Conservation (phyloP, 2,329 filamentous ascomycete genomes). For the Diaporthe sp. region DNA sequence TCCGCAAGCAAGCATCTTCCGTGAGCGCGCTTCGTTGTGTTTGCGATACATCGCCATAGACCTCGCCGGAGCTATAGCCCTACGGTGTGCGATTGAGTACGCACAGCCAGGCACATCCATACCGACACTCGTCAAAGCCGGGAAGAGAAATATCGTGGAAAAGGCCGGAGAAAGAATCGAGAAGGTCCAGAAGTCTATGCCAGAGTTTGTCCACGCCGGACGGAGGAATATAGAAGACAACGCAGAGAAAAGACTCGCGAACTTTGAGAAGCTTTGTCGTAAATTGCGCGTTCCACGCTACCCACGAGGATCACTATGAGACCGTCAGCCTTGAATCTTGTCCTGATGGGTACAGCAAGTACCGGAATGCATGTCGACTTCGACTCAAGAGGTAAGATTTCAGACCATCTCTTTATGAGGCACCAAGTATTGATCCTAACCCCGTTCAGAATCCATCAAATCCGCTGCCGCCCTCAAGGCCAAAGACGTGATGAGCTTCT, state of each 20-base stretch:
- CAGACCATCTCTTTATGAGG: not conserved
- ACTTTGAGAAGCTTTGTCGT: not conserved
- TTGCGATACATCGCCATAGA: not conserved
- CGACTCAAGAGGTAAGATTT: not conserved
- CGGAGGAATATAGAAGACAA: not conserved
- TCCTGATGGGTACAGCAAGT: not conserved
- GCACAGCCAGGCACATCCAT: not conserved
- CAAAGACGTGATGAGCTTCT: slow-evolving; percentile 65
- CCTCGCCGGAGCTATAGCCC: not conserved
- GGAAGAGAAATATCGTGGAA: not conserved
- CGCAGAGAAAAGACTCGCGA: not conserved
- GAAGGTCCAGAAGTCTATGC: not conserved
- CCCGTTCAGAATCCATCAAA: slow-evolving; percentile 59
- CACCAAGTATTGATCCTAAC: not conserved
- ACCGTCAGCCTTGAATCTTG: not conserved
- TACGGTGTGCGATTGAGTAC: not conserved
- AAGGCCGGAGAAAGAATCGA: not conserved
- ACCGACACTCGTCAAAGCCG: not conserved
- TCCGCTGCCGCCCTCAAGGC: slow-evolving; percentile 61
- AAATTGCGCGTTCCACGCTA: not conserved
- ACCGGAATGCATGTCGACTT: not conserved
- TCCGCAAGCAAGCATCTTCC: not conserved
- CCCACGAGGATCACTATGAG: not conserved
- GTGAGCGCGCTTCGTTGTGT: not conserved
- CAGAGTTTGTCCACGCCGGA: not conserved